These are phyloP conservation scores for Acmispon strigosus DNA, from an alignment of 306 rosid species.

Conservation along the genomic window DNA sequence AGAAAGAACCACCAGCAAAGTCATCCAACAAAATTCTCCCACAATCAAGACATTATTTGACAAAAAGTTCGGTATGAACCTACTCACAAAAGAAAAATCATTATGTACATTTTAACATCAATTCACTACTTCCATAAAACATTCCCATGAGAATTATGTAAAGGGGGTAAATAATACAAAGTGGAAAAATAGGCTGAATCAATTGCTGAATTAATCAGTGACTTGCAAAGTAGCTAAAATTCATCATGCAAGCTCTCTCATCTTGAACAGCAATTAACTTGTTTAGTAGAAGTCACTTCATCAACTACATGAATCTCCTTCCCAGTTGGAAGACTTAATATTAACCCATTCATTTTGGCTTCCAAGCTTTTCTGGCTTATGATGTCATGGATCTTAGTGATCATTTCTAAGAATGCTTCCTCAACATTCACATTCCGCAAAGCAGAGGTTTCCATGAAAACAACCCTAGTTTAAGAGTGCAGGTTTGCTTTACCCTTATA, in stretches of 20 bases:
- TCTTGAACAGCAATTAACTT: slow-evolving; percentile 45
- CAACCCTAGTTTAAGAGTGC: no score
- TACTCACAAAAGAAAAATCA: not conserved
- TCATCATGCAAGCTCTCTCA: not conserved
- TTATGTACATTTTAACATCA: not conserved
- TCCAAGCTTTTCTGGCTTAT: slow-evolving; percentile 58
- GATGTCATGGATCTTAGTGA: slow-evolving; percentile 56
- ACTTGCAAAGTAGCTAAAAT: slow-evolving; percentile 2
- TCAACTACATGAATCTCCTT: slow-evolving; percentile 50
- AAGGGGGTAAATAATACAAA: not conserved
- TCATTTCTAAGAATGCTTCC: slow-evolving; percentile 65
- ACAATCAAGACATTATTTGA: not conserved
- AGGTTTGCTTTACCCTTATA: no score
- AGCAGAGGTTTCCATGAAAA: slow-evolving; percentile 96
- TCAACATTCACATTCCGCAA: slow-evolving; percentile 72
- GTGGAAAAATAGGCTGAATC: not conserved
- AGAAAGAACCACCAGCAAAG: no score
- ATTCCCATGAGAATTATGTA: not conserved
- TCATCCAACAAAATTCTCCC: no score
- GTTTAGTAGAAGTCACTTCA: slow-evolving; percentile 84
- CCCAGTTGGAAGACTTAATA: slow-evolving; percentile 28
- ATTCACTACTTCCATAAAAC: not conserved
- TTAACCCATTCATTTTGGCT: slow-evolving; percentile 26
- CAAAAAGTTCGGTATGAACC: not conserved
- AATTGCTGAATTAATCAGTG: not conserved